phyloP scores from a whole-genome alignment of 257 asterid genomes.

The Marsdenia floribunda region DNA sequence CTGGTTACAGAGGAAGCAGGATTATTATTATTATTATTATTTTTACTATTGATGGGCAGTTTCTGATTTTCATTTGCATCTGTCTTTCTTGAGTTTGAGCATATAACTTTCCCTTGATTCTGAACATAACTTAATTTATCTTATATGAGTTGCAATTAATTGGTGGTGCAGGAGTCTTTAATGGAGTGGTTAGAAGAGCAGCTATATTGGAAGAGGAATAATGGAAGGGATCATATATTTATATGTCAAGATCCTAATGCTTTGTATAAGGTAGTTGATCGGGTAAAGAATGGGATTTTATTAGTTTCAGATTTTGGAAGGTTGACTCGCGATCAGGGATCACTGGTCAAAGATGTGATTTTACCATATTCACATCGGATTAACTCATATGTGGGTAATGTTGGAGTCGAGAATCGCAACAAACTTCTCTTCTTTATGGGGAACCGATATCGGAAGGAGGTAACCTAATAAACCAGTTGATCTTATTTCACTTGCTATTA shows the following conservation, averaged over 20 bases:
- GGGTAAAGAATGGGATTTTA: conserved; percentile 82
- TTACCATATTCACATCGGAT: conserved; percentile 89
- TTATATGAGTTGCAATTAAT: conserved; percentile 7
- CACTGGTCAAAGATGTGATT: conserved; percentile 88
- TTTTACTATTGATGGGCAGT: background rate
- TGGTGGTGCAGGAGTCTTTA: conserved; percentile 66
- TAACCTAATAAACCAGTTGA: conserved; percentile 19
- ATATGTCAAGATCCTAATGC: conserved; percentile 99
- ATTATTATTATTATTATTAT: background rate
- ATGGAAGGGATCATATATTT: conserved; percentile 94
- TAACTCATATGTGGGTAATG: conserved; percentile 70
- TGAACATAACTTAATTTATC: background rate
- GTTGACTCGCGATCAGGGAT: conserved; percentile 71
- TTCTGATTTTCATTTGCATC: background rate
- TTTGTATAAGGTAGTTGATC: conserved; percentile 70
- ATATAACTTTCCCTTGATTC: background rate
- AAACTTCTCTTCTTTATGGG: conserved; percentile 95
- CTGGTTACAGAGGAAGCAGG: background rate
- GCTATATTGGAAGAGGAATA: conserved; percentile 81
- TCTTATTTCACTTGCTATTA: background rate
- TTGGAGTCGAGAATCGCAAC: conserved; percentile 66
- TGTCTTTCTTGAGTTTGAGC: background rate
- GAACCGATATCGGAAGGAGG: conserved; percentile 93
- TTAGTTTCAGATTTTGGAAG: conserved; percentile 98
- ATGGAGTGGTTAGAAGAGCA: conserved; percentile 88